Percentiles rank a stretch among this genome's conserved stretches.
These are phyloP conservation scores for Trametes hirsuta DNA, from an alignment of 1,284 basidiomycete species.

Conservation along the genomic window DNA sequence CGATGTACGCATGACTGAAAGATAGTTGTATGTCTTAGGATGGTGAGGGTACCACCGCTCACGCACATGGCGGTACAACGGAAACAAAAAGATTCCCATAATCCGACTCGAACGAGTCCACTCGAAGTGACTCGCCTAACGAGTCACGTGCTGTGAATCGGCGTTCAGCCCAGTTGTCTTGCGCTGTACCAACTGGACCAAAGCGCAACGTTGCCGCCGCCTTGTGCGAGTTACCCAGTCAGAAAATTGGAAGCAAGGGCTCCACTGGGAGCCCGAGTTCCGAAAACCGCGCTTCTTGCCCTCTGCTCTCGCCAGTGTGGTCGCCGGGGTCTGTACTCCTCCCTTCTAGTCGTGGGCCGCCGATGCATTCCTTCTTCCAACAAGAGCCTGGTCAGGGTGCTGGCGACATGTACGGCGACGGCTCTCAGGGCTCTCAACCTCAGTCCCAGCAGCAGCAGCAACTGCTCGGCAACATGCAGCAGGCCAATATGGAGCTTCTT, in stretches of 20 bases:
- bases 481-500: slow-evolving; percentile 51
- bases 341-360: slow-evolving; percentile 34
- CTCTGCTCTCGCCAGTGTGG: slow-evolving; percentile 10
- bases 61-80: too few species aligned
- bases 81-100: neutral
- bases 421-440: slow-evolving; percentile 21
- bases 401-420: slow-evolving; percentile 25
- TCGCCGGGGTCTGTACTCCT: slow-evolving; percentile 8
- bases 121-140: too few species aligned
- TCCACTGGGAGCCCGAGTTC: neutral
- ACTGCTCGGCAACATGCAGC: slow-evolving; percentile 31
- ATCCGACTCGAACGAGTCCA: too few species aligned
- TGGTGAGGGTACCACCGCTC: neutral
- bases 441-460: slow-evolving; percentile 29
- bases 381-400: slow-evolving; percentile 28
- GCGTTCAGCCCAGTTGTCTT: slow-evolving; percentile 47
- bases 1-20: too few species aligned
- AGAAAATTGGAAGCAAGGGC: neutral
- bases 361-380: slow-evolving; percentile 47
- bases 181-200: slow-evolving; percentile 66
- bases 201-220: slow-evolving; percentile 16
- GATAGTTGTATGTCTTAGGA: neutral
- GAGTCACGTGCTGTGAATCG: too few species aligned
- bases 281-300: slow-evolving; percentile 20
- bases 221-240: neutral